Base-by-base conservation (phyloP, 441 rosid genomes). In the Capsella rubella region DNA sequence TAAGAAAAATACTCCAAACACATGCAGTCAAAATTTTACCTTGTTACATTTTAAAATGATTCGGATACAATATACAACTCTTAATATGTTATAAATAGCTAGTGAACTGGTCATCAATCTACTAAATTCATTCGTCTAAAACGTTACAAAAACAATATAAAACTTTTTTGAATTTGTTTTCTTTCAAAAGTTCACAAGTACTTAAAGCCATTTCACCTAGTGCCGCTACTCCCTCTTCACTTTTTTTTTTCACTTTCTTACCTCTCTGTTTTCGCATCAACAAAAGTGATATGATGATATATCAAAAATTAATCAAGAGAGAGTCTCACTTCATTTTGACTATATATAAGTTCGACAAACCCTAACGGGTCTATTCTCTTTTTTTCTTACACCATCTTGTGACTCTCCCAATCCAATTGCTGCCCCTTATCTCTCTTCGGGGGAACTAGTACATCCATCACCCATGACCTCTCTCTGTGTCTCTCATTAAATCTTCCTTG, bases 331-430 rank as follows among this genome's bases (percentile, higher is more conserved):
- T 29, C 9, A 28, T 32, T 32, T 14, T 14, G 43, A 45, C 39
- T 46, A 43, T 37, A 42, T 35, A 62, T 34, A 57, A 53, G 55
- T 53, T 53, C 51, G 67, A 34, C 16, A 54, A 8, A 49, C 52
- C 75, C 6, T 73, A 83, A 83, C 67, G 54, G 82, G 76, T 34
- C 71, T 64, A 80, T 79, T 79, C 61, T 61, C 59, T 35, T 8
- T 34, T 34, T 39, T 27, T 65, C 16, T 37, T 15, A 18, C 15
- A 16, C 52, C 21, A 49, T 4, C 75, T 68, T 55, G 64, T 67
- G 57, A 39, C 49, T 14, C 25, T 56, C 27, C 34, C 67, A 52
- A 47, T 37, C 71, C 62, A 55, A 10, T 70, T 37, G 2, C 27
- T 27, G 18, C 39, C 43, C 40, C 15, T 37, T 18, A 15, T 25